These are phyloP conservation scores for Hordeum marinum DNA, from an alignment of 176 grass and related monocot genomes.

Conservation along the genomic window DNA sequence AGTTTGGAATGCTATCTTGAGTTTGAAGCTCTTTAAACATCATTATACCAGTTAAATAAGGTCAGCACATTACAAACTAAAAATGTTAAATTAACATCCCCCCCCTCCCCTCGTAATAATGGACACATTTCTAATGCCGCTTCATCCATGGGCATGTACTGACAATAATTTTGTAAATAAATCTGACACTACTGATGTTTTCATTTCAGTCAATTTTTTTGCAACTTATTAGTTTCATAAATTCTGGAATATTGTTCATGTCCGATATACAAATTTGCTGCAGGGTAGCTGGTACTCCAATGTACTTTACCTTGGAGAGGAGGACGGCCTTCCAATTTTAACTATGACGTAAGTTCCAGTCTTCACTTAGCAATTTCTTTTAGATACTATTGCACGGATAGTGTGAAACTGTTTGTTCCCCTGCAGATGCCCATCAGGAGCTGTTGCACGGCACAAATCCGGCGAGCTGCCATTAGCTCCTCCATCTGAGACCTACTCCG, in stretches of 20 bases:
- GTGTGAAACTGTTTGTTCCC: not conserved
- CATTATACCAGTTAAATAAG: not conserved
- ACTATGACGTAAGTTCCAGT: slow-evolving; percentile 67
- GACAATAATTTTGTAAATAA: slow-evolving; percentile 1
- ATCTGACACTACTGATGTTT: not conserved
- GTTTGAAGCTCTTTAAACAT: slow-evolving; percentile 1
- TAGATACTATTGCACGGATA: not conserved
- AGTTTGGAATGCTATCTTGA: not conserved
- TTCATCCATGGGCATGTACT: not conserved
- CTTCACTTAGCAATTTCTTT: not conserved
- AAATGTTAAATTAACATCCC: not conserved
- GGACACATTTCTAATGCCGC: not conserved
- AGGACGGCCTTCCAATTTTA: slow-evolving; percentile 82
- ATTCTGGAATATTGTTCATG: not conserved
- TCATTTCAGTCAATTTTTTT: not conserved
- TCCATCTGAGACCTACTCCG: slow-evolving; percentile 51
- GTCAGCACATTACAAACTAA: not conserved
- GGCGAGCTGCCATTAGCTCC: slow-evolving; percentile 48
- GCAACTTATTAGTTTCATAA: not conserved
- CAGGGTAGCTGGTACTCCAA: slow-evolving; percentile 89
- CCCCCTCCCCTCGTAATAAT: not conserved
- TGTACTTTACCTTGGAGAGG: slow-evolving; percentile 70
- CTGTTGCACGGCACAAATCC: slow-evolving; percentile 45
- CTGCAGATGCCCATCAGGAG: slow-evolving; percentile 66
- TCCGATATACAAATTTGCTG: slow-evolving; percentile 26